Evolutionary conservation across 768 basidiomycete species (phyloP), one percentile per base, ranked within the genome.

Genomic region (Amanita jacksonii): DNA sequence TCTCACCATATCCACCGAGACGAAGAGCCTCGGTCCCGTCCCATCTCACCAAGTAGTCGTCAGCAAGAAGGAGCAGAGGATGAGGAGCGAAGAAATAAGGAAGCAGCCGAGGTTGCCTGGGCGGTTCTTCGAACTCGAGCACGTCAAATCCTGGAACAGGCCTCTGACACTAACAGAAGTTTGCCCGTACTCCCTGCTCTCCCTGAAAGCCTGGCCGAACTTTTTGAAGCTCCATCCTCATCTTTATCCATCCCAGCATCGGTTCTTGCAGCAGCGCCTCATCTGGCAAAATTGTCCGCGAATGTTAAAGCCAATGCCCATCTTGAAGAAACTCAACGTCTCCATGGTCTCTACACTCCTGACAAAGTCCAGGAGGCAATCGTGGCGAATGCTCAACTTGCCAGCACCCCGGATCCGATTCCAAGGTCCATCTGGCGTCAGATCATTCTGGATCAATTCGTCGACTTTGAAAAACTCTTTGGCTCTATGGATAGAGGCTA

Each of bases 381-480:
- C 15, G 24, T 51, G 33, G 33, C 33, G n/a, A 34, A 34, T n/a
- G n/a, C n/a, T n/a, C n/a, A n/a, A n/a, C n/a, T n/a, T n/a, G n/a
- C n/a, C n/a, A n/a, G n/a, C n/a, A n/a, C n/a, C n/a, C n/a, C n/a
- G n/a, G n/a, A n/a, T n/a, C n/a, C n/a, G n/a, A n/a, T n/a, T n/a
- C n/a, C n/a, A n/a, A n/a, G n/a, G n/a, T n/a, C n/a, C n/a, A n/a
- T n/a, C n/a, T n/a, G n/a, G n/a, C n/a, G n/a, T n/a, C n/a, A n/a
- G n/a, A n/a, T n/a, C n/a, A n/a, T n/a, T n/a, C n/a, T n/a, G n/a
- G n/a, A n/a, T n/a, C n/a, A n/a, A n/a, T n/a, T n/a, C n/a, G n/a
- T n/a, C n/a, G n/a, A n/a, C n/a, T n/a, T n/a, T n/a, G n/a, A n/a
- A 22, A 55, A 55, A 32, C 34, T 55, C 0, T 47, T 41, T 27